A percentile compares a stretch with the other conserved stretches of the same genome.
phyloP scores from a whole-genome alignment of 345 rosid species.

The Corchorus olitorius region DNA sequence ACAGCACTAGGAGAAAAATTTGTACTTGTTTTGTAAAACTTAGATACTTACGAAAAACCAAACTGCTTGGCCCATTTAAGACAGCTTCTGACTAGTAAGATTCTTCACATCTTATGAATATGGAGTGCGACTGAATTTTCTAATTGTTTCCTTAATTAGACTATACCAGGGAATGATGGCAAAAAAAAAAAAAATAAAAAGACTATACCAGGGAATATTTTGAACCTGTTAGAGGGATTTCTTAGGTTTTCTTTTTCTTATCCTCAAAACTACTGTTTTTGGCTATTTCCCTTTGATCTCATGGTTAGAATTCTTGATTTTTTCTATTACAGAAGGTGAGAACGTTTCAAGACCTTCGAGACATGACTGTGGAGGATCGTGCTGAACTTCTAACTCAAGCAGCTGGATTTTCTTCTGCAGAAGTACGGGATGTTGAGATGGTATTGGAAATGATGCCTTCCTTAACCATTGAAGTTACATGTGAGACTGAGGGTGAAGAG shows the following conservation, averaged over 20 bases:
- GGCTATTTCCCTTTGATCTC: neutral
- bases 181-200: no score
- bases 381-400: constrained; percentile 72
- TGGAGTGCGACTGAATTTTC: neutral
- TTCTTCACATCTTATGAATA: neutral
- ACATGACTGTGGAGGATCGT: constrained; percentile 71
- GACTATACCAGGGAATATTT: neutral
- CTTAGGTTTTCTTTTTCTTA: neutral
- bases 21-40: neutral
- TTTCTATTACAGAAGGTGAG: constrained; percentile 76
- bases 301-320: neutral
- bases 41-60: neutral
- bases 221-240: neutral
- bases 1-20: neutral
- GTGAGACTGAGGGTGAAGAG: constrained; percentile 99
- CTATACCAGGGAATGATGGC: neutral
- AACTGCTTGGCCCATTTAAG: neutral
- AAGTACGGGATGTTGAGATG: constrained; percentile 72
- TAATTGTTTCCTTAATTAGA: constrained; percentile 2
- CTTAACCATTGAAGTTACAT: constrained; percentile 68
- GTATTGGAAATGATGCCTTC: constrained; percentile 96
- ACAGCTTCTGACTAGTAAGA: neutral
- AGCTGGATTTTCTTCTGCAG: constrained; percentile 76
- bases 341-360: constrained; percentile 79
- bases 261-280: neutral